Evolutionary conservation across 306 rosid genomes (phyloP), one percentile per base, ranked within the genome.

Genomic region (Biancaea sappan): DNA sequence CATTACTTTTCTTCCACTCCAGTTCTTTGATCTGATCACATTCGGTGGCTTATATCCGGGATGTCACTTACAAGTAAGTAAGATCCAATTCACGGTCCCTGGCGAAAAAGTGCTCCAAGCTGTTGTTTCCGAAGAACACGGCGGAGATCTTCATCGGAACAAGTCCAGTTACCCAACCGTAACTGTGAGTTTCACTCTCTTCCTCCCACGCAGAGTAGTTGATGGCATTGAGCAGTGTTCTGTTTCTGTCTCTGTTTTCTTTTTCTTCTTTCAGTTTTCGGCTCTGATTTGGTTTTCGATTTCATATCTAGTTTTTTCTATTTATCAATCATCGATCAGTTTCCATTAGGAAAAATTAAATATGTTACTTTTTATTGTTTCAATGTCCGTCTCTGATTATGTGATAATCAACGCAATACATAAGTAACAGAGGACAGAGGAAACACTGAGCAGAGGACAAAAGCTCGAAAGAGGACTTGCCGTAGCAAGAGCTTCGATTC

Each of bases 401-500:
- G 40, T 1, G 40, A 59, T 60, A 34, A n/a, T 59, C 25, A 38
- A 60, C 12, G 46, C 9, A 60, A 60, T 32, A 21, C n/a, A 60
- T 59, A n/a, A n/a, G n/a, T n/a, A 29, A 70, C 80, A 74, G 83
- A 75, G 60, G 64, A 26, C 50, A 25, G 70, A 63, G 31, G 31
- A 8, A 12, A 61, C 6, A 2, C 50, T 48, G 67, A 74, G 62
- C 25, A 74, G 35, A 47, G 66, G 44, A 71, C 67, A 76, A 50
- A 76, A 35, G 75, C 74, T 74, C 32, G 82, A 82, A 82, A 79
- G 29, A 78, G 81, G 25, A 57, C 78, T 82, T 0, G 86, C 78
- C 1, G 25, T 78, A 48, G 83, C 81, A 40, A 78, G 86, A 82
- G 80, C 62, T 40, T 40, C 83, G 40, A 74, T 82, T 67, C 78